A percentile compares a stretch with the other conserved stretches of the same genome.
Conservation (phyloP, 2,329 filamentous ascomycete genomes). For the Fusarium cicatricum region DNA sequence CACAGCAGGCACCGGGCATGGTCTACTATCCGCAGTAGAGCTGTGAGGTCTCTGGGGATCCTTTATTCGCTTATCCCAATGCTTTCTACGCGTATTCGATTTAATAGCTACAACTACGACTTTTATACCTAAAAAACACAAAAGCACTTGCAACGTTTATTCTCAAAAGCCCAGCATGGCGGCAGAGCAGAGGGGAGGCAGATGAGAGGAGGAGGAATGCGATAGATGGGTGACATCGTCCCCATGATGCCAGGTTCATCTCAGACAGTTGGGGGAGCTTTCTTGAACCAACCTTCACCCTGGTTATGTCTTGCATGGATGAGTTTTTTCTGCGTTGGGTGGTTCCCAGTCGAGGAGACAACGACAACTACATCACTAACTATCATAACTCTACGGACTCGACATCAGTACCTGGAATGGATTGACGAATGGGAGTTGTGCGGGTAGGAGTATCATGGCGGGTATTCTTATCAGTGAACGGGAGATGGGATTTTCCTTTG, state of each 20-base stretch:
- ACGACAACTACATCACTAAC: slow-evolving; percentile 28
- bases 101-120: slow-evolving; percentile 45
- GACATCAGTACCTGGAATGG: slow-evolving; percentile 33
- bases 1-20: slow-evolving; percentile 62
- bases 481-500: slow-evolving; percentile 23
- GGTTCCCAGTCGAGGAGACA: slow-evolving; percentile 8
- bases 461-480: slow-evolving; percentile 31
- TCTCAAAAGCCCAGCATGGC: slow-evolving; percentile 21
- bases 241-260: slow-evolving; percentile 10
- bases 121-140: slow-evolving; percentile 37
- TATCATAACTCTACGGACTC: slow-evolving; percentile 22
- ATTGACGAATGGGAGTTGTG: slow-evolving; percentile 29
- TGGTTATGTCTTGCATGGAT: not conserved
- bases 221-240: not conserved
- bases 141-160: slow-evolving; percentile 36
- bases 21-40: slow-evolving; percentile 69
- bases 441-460: slow-evolving; percentile 28
- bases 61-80: slow-evolving; percentile 37
- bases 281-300: not conserved
- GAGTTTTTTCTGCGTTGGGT: slow-evolving; percentile 23
- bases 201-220: slow-evolving; percentile 1
- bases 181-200: slow-evolving; percentile 6
- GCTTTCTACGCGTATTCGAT: slow-evolving; percentile 41
- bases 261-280: not conserved
- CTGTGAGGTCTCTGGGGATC: slow-evolving; percentile 35